Percentiles rank a stretch among this genome's conserved stretches.
These are phyloP conservation scores for Trametes pubescens DNA, from an alignment of 1,284 basidiomycete genomes.

Conservation along the genomic window DNA sequence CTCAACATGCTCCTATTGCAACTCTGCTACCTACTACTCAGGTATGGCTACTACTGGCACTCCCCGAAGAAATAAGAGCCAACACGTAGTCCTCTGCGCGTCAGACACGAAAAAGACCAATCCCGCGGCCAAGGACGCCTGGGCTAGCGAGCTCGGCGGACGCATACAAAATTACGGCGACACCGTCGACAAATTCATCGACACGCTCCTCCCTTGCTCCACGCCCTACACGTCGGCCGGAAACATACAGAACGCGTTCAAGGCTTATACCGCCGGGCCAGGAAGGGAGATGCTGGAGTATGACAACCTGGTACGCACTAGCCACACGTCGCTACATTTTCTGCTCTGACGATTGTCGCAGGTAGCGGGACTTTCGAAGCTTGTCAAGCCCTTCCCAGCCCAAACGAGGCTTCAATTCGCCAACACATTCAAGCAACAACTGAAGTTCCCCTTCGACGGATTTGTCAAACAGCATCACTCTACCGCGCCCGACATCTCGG, in stretches of 20 bases:
- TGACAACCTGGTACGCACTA: neutral
- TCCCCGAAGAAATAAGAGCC: neutral
- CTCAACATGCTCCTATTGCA: neutral
- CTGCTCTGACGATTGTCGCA: neutral
- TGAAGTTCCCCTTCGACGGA: slow-evolving; percentile 14
- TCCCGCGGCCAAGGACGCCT: neutral
- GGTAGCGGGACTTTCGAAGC: neutral
- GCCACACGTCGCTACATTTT: no score
- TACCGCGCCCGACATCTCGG: slow-evolving; percentile 2
- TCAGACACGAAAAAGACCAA: neutral
- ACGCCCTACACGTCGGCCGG: neutral
- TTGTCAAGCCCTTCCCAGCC: neutral
- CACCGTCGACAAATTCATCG: slow-evolving; percentile 10
- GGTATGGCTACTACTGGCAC: neutral
- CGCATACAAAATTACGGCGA: neutral
- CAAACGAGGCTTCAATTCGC: neutral
- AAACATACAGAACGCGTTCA: neutral
- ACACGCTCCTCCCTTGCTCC: slow-evolving; percentile 4
- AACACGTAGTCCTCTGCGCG: neutral
- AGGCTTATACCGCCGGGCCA: neutral
- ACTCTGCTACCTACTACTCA: neutral
- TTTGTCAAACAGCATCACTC: slow-evolving; percentile 5
- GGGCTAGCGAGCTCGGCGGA: neutral
- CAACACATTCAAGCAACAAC: neutral
- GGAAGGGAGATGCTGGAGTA: neutral